Evolutionary conservation across 2,329 filamentous ascomycete species (phyloP), one percentile per base, ranked within the genome.

Genomic region (Arthrobotrys pseudoclavata): DNA sequence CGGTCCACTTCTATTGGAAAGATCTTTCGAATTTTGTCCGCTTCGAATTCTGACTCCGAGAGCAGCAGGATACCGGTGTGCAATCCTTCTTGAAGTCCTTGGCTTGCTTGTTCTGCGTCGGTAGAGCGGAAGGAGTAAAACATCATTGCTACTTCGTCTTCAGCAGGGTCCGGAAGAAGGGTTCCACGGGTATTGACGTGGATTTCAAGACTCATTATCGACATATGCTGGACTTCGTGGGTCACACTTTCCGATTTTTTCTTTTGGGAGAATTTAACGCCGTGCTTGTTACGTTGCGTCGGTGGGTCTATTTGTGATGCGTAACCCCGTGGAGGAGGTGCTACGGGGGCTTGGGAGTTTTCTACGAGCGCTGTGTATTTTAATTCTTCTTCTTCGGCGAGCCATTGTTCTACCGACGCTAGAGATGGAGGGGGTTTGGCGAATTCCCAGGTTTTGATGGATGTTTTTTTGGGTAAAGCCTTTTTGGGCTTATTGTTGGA

Each of bases 161-260:
- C 88, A 80, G 95, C 93, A 0, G 96, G 96, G 82, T 99, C 94
- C 0, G 96, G 94, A 1, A 93, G 88, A 7, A 97, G 86, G 60
- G 89, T 90, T 5, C 89, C 93, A 69, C 95, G 88, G 3, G 92
- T 96, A 81, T 97, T 97, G 79, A 96, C 91, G 82, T 99, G 95
- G 3, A 98, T 85, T 83, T 99, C 96, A 5, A 99, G 84, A 80
- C 94, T 96, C 92, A 99, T 94, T 18, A 91, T 93, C 80, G 92
- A 97, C 96, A 99, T 98, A 83, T 97, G 97, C 80, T 96, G 92
- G 1, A 89, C 90, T 83, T 96, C 93, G 80, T 95, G 92, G 81
- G 93, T 89, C 18, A 96, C 90, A 80, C 90, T 93, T 0, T 91
- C 92, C 0, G 90, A 90, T 80, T 90, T 89, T 78, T 88, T 87